These are phyloP conservation scores for Diaporthe helianthi DNA, from an alignment of 2,329 filamentous ascomycete genomes.

Conservation along the genomic window DNA sequence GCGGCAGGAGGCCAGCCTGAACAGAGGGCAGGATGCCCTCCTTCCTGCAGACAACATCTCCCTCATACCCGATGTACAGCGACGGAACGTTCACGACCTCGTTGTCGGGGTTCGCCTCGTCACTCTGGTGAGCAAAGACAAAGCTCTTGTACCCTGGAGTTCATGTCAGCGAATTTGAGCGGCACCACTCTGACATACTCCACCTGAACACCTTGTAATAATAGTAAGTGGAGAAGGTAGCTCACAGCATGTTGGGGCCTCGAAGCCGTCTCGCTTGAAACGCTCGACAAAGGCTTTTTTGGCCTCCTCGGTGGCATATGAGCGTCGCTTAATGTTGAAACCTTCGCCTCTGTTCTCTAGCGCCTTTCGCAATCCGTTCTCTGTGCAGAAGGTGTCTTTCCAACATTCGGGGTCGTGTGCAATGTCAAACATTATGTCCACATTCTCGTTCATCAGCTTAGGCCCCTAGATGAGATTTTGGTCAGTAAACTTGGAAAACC, in stretches of 20 bases:
- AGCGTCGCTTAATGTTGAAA: constrained; percentile 37
- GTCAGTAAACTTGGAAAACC: not conserved
- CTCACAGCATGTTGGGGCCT: constrained; percentile 39
- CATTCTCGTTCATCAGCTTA: constrained; percentile 46
- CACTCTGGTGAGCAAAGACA: constrained; percentile 36
- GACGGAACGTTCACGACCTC: constrained; percentile 39
- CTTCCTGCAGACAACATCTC: constrained; percentile 41
- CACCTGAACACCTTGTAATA: too few species aligned
- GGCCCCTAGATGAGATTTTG: constrained; percentile 36
- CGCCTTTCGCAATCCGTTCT: constrained; percentile 45
- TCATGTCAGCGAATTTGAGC: not conserved
- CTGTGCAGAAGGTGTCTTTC: constrained; percentile 46
- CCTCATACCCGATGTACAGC: constrained; percentile 40
- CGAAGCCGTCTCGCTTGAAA: constrained; percentile 41
- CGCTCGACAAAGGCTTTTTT: constrained; percentile 40
- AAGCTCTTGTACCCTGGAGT: constrained; percentile 38
- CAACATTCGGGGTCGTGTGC: constrained; percentile 44
- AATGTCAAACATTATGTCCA: constrained; percentile 47
- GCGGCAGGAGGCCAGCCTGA: constrained; percentile 38
- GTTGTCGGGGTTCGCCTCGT: constrained; percentile 36
- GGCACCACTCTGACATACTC: too few species aligned
- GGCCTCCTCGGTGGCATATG: constrained; percentile 40
- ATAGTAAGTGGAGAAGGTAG: not conserved
- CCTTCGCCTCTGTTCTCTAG: constrained; percentile 37
- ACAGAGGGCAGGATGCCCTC: constrained; percentile 36